Evolutionary conservation across 75 land plant species (phyloP), one percentile per base, ranked within the genome.

Genomic region (Pinus albicaulis): DNA sequence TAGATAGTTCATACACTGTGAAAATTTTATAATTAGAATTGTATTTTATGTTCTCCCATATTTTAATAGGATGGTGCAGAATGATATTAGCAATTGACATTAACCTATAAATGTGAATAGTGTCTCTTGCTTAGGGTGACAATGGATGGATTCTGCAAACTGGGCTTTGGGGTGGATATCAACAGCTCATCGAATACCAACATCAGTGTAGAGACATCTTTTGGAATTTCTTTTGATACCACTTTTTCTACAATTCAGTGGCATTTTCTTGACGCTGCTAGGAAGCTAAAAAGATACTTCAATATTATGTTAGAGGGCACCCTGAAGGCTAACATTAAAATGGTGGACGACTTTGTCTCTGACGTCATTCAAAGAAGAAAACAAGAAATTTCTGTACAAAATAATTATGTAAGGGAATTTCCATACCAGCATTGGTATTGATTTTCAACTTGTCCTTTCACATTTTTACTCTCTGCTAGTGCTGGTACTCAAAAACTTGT

Each of bases 121-220:
- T 90, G 84, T 61, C 75, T 92, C 31, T 82, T 86, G 25, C 75
- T 88, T 89, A 89, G 83, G 65, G 77, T 86, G 58, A 86, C 89
- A 10, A 58, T 92, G 72, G 95, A 92, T 74, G 85, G 91, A 3
- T 84, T 88, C 15, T 90, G 84, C 76, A 82, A 86, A 78, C 78
- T 92, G 44, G 88, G 86, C 8, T 92, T 92, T 77, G 92, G 95
- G 17, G 71, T 86, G 57, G 89, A 92, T 13, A 66, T 90, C 48
- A 80, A 84, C 63, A 77, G 64, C 76, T 73, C 86, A 76, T 72
- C 63, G 19, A 81, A 87, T 34, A 36, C 52, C 0, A 68, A 41
- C 71, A 71, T 83, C 24, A 80, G 56, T 52, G 80, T 78, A 55
- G 82, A 82, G 68, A 72, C 81, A 17, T 17, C 63, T 24, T 86